These are phyloP conservation scores for Rhytidiadelphus loreus DNA, from an alignment of 225 moss, liverwort and hornwort species.

Conservation along the genomic window DNA sequence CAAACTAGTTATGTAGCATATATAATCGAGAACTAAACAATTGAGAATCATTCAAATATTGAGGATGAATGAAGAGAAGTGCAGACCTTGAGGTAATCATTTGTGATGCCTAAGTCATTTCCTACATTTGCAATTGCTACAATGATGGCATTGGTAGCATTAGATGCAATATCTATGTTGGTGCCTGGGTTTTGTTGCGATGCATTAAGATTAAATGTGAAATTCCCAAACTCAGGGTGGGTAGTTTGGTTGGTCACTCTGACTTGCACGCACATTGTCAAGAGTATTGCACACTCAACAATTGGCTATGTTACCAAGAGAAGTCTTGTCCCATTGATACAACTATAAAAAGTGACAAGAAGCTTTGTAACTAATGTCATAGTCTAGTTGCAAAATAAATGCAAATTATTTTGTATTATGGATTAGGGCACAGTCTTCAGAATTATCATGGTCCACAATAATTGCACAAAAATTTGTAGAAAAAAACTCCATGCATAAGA, in stretches of 20 bases:
- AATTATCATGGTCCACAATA: neutral
- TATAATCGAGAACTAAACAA: neutral
- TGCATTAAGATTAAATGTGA: neutral
- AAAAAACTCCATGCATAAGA: neutral
- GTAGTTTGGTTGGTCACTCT: neutral
- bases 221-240: neutral
- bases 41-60: neutral
- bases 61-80: neutral
- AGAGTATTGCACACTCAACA: neutral
- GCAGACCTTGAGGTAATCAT: neutral
- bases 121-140: neutral
- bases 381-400: neutral
- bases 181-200: neutral
- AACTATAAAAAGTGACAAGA: neutral
- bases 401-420: neutral
- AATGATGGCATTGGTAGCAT: neutral
- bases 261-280: neutral
- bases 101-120: neutral
- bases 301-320: neutral
- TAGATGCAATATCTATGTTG: neutral
- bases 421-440: no score
- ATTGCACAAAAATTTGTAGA: neutral
- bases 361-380: neutral
- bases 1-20: neutral
- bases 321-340: neutral